Base-by-base conservation (phyloP, 2,329 filamentous ascomycete genomes). In the Cladobotryum protrusum region DNA sequence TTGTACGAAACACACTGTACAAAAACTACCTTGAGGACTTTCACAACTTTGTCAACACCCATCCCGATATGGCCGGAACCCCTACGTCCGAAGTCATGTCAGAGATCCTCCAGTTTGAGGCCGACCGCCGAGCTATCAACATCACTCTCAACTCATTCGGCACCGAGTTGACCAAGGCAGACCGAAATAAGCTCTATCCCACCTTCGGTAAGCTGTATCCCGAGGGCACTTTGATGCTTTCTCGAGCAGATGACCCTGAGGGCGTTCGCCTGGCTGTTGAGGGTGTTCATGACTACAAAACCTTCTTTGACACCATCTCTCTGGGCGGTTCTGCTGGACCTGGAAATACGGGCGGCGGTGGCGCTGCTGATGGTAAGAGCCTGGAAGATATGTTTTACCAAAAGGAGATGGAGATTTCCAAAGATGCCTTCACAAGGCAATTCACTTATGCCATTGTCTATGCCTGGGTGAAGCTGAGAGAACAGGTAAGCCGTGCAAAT, bases 1-100 rank as follows among this genome's bases (percentile, higher is more conserved):
- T 99, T 69, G 88, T 99, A 52, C 86, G 95, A 56, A 99, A 99
- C 72, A 99, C 91, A 1, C 77, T 99, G 34, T 99, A 97, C 78
- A 99, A 99, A 80, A 97, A 97, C 76, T 99, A 99, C 67, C 81
- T 99, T 7, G 93, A 99, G 68, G 93, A 97, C 67, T 99, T 99
- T 69, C 83, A 97, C 74, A 80, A 87, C 57, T 99, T 96, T 68
- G 87, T 97, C 71, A 96, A 92, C 72, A 87, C 85, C 9, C 82
- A 96, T 63, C 77, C 90, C 0, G 92, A 95, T 39, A 86, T 97
- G 72, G 78, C 80, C 35, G 88, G 89, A 35, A 95, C 91, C 6
- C 90, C 93, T 1, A 99, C 93, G 0, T 79, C 89, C 40, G 90
- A 96, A 62, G 84, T 96, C 66, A 99, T 99, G 93, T 84, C 86